Evolutionary conservation across 352 stramenopile genomes (phyloP).

Genomic region (Bremia lactucae): DNA sequence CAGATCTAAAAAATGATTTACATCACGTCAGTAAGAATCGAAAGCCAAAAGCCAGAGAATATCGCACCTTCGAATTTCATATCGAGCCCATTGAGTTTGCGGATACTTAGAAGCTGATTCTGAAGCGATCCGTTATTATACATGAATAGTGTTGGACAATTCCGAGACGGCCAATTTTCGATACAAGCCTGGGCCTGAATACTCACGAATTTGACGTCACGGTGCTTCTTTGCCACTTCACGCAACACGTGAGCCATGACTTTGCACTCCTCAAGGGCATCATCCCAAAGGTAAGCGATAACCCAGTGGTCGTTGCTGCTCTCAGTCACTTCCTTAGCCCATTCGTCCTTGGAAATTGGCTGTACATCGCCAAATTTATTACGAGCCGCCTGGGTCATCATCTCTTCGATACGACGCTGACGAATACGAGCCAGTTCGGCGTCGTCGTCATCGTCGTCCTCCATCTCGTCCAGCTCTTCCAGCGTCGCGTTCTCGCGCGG

Average conservation of each 20-base stretch:
- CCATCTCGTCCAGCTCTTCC: conserved; percentile 79
- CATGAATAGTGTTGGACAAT: conserved; percentile 90
- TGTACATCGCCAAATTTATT: conserved; percentile 86
- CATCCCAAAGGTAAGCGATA: conserved; percentile 86
- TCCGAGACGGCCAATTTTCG: conserved; percentile 87
- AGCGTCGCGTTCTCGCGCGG: conserved; percentile 70
- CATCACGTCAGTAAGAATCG: conserved; percentile 4
- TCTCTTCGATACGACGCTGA: conserved; percentile 79
- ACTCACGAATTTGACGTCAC: conserved; percentile 89
- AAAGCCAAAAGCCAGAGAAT: neutral
- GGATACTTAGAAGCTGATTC: conserved; percentile 84
- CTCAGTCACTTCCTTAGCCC: conserved; percentile 87
- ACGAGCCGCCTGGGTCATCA: conserved; percentile 70
- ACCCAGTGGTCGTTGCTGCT: conserved; percentile 83
- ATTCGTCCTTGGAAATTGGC: conserved; percentile 89
- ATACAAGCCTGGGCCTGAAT: conserved; percentile 86
- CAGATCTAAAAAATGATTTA: conserved; percentile 37
- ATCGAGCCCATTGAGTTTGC: conserved; percentile 78
- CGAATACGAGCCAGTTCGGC: conserved; percentile 63
- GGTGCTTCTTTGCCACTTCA: conserved; percentile 73
- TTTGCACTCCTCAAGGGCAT: conserved; percentile 82
- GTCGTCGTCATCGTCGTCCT: conserved; percentile 85
- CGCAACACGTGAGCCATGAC: conserved; percentile 85
- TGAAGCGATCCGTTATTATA: conserved; percentile 84
- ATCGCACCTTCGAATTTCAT: conserved; percentile 74